These are phyloP conservation scores for Wickerhamiella brachini DNA, from an alignment of 805 yeast genomes.

Conservation along the genomic window DNA sequence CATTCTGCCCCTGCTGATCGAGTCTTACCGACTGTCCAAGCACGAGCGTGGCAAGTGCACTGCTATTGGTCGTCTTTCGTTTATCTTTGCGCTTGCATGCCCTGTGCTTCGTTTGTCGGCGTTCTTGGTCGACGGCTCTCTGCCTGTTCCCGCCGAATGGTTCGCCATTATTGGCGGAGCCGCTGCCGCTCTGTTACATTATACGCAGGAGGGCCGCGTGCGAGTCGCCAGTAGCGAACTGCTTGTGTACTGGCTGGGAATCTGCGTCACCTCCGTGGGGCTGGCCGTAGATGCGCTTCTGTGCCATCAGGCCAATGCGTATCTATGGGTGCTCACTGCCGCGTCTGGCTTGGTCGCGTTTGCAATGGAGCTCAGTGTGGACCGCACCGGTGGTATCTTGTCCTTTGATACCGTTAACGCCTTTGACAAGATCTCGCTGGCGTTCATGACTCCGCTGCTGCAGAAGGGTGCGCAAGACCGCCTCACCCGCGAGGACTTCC, in stretches of 20 bases:
- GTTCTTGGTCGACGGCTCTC: not conserved
- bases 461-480: slow-evolving; percentile 5
- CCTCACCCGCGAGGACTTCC: slow-evolving; percentile 14
- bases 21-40: slow-evolving; percentile 5
- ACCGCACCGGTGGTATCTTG: not conserved
- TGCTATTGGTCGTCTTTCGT: slow-evolving; percentile 11
- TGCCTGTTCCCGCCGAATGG: slow-evolving; percentile 9
- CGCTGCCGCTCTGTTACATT: slow-evolving; percentile 8
- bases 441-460: slow-evolving; percentile 11
- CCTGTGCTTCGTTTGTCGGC: slow-evolving; percentile 8
- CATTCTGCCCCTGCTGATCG: slow-evolving; percentile 9
- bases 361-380: slow-evolving; percentile 6
- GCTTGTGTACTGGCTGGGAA: slow-evolving; percentile 15
- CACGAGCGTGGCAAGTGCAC: slow-evolving; percentile 11
- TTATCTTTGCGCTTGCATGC: slow-evolving; percentile 8
- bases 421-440: slow-evolving; percentile 13
- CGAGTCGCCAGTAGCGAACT: slow-evolving; percentile 13
- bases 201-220: slow-evolving; percentile 19
- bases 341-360: slow-evolving; percentile 3
- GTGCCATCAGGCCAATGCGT: not conserved
- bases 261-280: slow-evolving; percentile 7
- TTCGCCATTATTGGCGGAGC: slow-evolving; percentile 5
- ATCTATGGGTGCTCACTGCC: slow-evolving; percentile 1
- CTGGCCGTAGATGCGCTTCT: slow-evolving; percentile 11
- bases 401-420: slow-evolving; percentile 13